Evolutionary conservation across 352 stramenopile species (phyloP), one percentile per base, ranked within the genome.

Genomic region (Phytophthora fragariae): DNA sequence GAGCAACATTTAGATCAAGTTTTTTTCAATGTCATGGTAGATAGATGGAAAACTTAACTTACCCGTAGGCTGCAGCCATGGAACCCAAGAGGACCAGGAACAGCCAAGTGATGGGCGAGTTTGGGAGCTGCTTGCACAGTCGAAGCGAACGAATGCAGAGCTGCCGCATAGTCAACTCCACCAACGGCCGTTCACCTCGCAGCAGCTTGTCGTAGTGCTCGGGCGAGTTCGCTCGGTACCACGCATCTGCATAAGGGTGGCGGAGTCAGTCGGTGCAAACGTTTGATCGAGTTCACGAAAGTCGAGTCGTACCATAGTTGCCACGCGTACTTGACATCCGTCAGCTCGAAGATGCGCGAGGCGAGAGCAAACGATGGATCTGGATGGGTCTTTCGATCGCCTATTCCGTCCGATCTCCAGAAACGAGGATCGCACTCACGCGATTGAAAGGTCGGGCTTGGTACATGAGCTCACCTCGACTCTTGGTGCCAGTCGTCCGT

Each of bases 91-190:
- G 74, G 19, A 84, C 73, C 37, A 96, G 68, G 39, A 91, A 96
- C 33, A 94, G 71, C 89, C 89, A 96, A 50, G 86, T 96, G 60
- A 95, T 89, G 0, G 88, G 89, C 50, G 89, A 96, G 65, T 95
- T 91, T 41, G 89, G 89, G 9, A 96, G 65, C 52, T 92, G 90
- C 59, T 93, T 92, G 78, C 85, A 96, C 24, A 94, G 60, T 35
- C 79, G 75, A 46, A 94, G 86, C 58, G 82, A 89, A 10, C 79
- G 77, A 41, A 92, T 73, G 52, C 86, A 93, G 9, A 94, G 81
- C 62, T 94, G 86, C 11, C 86, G 81, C 66, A 92, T 76, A 8
- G 88, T 93, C 59, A 89, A 81, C 64, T 77, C 76, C 10, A 81
- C 80, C 10, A 92, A 56, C 9, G 81, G 86, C 11, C 85, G 76